Percentiles rank a stretch among this genome's conserved stretches.
Conservation (phyloP, 805 yeast genomes). For the Candida rishiriensis region DNA sequence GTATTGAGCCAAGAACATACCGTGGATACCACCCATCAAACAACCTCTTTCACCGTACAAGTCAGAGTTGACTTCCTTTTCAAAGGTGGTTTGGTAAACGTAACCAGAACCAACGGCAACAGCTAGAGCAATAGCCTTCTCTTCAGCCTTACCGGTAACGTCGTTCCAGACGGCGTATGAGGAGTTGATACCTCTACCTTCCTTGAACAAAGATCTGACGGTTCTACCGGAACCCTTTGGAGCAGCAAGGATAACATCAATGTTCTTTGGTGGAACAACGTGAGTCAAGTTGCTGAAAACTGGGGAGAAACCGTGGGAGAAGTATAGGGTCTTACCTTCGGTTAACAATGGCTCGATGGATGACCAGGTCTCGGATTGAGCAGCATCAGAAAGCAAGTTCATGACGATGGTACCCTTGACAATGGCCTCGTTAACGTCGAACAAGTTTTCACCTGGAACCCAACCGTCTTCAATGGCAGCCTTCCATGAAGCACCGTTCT, state of each 20-base stretch:
- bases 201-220: slow-evolving; percentile 98
- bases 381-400: slow-evolving; percentile 99
- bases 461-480: slow-evolving; percentile 99
- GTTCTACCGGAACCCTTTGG: slow-evolving; percentile 99
- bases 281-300: slow-evolving; percentile 96
- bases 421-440: slow-evolving; percentile 92
- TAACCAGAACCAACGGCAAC: slow-evolving; percentile 99
- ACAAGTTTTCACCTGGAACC: slow-evolving; percentile 99
- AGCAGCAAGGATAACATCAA: slow-evolving; percentile 97
- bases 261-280: slow-evolving; percentile 91
- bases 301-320: slow-evolving; percentile 99
- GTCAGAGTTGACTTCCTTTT: slow-evolving; percentile 98
- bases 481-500: slow-evolving; percentile 99
- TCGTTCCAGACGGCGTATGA: slow-evolving; percentile 99
- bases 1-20: slow-evolving; percentile 99
- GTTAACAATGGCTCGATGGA: slow-evolving; percentile 85
- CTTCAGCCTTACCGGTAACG: slow-evolving; percentile 98
- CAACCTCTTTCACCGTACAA: slow-evolving; percentile 99
- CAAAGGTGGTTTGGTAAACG: slow-evolving; percentile 99
- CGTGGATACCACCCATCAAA: slow-evolving; percentile 99
- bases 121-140: slow-evolving; percentile 96
- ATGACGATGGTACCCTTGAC: slow-evolving; percentile 87
- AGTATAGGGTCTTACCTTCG: slow-evolving; percentile 96
- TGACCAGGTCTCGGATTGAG: slow-evolving; percentile 98
- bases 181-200: slow-evolving; percentile 99